Conservation (phyloP, 2,329 filamentous ascomycete species). For the Aspergillus ibericus region DNA sequence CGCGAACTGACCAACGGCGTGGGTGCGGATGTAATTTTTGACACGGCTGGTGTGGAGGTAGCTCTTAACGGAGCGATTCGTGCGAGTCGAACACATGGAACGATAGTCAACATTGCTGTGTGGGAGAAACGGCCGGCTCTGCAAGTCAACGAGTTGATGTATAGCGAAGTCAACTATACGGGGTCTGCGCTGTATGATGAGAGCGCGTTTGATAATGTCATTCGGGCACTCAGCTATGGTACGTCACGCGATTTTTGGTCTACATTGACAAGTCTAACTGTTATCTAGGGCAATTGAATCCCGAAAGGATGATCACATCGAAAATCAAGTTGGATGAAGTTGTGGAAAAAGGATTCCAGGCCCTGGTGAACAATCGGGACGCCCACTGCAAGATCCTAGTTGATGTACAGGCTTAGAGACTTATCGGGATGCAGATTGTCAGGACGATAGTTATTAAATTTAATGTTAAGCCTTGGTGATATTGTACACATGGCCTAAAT, state of each 20-base stretch:
- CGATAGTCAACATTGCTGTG: constrained; percentile 64
- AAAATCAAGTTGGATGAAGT: constrained; percentile 57
- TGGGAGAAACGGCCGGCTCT: constrained; percentile 60
- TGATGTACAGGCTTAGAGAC: constrained; percentile 15
- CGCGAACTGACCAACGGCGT: constrained; percentile 47
- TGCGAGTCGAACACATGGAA: constrained; percentile 55
- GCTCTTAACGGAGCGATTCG: constrained; percentile 50
- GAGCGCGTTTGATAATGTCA: constrained; percentile 59
- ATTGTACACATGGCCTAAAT: too few species aligned
- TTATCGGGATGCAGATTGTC: not conserved
- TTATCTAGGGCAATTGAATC: constrained; percentile 50
- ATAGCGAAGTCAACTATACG: constrained; percentile 54
- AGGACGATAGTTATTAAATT: not conserved
- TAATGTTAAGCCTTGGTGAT: too few species aligned
- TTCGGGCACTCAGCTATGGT: constrained; percentile 48
- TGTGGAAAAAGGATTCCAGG: constrained; percentile 58
- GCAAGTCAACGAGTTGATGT: constrained; percentile 55
- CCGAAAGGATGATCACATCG: constrained; percentile 61
- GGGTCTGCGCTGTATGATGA: constrained; percentile 52
- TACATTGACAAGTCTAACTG: not conserved
- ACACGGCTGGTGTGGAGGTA: constrained; percentile 61
- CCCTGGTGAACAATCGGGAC: constrained; percentile 60
- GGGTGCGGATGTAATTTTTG: constrained; percentile 61
- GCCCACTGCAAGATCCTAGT: constrained; percentile 62
- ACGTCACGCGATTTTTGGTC: not conserved